Percentiles rank a stretch among this genome's conserved stretches.
phyloP scores from a whole-genome alignment of 805 yeast species.

The Zygosaccharomyces rouxii region DNA sequence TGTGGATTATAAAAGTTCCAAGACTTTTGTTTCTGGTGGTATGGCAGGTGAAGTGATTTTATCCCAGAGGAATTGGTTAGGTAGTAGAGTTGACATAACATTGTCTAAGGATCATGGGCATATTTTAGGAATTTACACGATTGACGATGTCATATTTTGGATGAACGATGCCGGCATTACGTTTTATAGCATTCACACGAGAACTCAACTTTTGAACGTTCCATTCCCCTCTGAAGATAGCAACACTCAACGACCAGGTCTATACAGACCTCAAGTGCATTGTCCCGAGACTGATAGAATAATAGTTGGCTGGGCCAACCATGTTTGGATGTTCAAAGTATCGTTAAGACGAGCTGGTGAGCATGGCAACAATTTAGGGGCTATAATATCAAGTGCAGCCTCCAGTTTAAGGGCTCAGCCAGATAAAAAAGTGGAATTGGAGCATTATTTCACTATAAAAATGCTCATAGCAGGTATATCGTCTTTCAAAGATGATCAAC shows the following conservation, averaged over 20 bases:
- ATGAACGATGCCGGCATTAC: conserved; percentile 78
- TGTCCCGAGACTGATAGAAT: conserved; percentile 62
- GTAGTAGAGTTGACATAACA: conserved; percentile 65
- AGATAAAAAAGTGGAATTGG: conserved; percentile 40
- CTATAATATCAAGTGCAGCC: conserved; percentile 38
- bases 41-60: conserved; percentile 76
- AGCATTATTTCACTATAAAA: conserved; percentile 39
- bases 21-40: conserved; percentile 81
- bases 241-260: conserved; percentile 52
- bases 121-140: conserved; percentile 58
- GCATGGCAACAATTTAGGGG: conserved; percentile 23
- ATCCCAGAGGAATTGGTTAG: conserved; percentile 83
- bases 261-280: conserved; percentile 77
- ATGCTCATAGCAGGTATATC: conserved; percentile 70
- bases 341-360: conserved; percentile 30
- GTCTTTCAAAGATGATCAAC: conserved; percentile 65
- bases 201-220: conserved; percentile 46
- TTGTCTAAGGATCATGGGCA: conserved; percentile 64
- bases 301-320: conserved; percentile 77
- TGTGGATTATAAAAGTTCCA: conserved; percentile 55
- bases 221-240: conserved; percentile 52
- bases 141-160: conserved; percentile 72
- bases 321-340: conserved; percentile 65
- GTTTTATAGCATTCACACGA: conserved; percentile 54
- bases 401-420: conserved; percentile 45